Evolutionary conservation across 2,329 filamentous ascomycete species (phyloP), one percentile per base, ranked within the genome.

Genomic region (Arthrinium phaeospermum): DNA sequence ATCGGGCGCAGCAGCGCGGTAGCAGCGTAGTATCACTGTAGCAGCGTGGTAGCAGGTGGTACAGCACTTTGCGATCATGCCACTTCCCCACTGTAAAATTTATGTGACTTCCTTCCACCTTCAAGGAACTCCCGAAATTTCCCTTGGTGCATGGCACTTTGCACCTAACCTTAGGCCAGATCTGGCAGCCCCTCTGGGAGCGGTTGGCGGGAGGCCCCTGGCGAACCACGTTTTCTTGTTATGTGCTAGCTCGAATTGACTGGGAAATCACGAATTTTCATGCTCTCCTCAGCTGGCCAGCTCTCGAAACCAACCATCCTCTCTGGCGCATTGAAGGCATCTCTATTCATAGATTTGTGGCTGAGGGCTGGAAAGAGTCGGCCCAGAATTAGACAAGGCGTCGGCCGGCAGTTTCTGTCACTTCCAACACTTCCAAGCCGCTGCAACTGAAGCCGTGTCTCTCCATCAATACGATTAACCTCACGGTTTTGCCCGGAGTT

Each of bases 41-140:
- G 37, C 37, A 41, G 37, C 37, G 37, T 41, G 10, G 37, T 41
- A 41, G 37, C 37, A 41, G 37, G 37, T 41, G 37, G 37, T 41
- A 22, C 19, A 51, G n/a, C 22, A 37, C 57, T 41, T 41, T 64
- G 19, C 57, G 57, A 64, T 64, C 57, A 64, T n/a, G 57, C 57
- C 57, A 64, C 57, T 64, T 64, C 57, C 34, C 57, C 57, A 64
- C 57, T 41, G 10, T 41, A 41, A n/a, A 64, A 64, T 64, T 24
- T n/a, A 64, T 12, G 57, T 41, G 19, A 64, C 57, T 64, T 64
- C 24, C 19, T 24, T 37, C 30, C 53, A 41, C 4, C 57, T 37
- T 37, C 57, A 13, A 64, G 34, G 34, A n/a, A 41, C 14, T 51
- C 30, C 57, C 57, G 27, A 34, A 5, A 19, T 64, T 37, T 64